Base-by-base conservation (phyloP, 768 basidiomycete species). In the Agrocybe praecox region DNA sequence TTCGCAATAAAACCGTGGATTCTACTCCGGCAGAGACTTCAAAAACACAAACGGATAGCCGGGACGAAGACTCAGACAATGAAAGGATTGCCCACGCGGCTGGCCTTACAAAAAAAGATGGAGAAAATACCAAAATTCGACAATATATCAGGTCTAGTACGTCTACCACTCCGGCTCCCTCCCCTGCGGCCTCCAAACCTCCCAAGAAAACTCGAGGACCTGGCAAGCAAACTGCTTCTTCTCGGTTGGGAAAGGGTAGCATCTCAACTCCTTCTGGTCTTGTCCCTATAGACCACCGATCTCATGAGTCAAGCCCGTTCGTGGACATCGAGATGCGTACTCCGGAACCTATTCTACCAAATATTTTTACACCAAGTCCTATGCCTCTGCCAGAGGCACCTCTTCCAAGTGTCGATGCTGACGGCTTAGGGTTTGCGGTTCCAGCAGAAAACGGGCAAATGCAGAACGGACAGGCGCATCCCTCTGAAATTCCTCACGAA, bases 1-100 rank as follows among this genome's bases (percentile, higher is more conserved):
- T 76, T 57, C 65, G 71, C 69, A 69, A n/a, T n/a, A n/a, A 74
- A 68, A 46, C 65, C 72, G 60, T 78, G 69, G 68, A 69, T 74
- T 17, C 33, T 36, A 34, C 46, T 21, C 34, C 34, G 33, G 60
- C 60, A 15, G 45, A 60, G 17, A 48, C 48, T 26, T 33, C 49
- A 26, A 51, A 58, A 45, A 57, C 26, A 18, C 52, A 54, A n/a
- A 47, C 54, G 2, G 58, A 57, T 34, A 24, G 19, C 52, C 52
- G 48, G 36, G 58, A 63, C 19, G 63, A 69, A 17, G 66, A 67
- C 17, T 65, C 63, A 6, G 68, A 69, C 4, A 53, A 34, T 2
- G 68, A 67, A 52, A 53, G 50, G 36, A 57, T 52, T 18, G 32
- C 52, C 19, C 33, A 51, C 10, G 23, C 45, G 17, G 52, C 52